A percentile compares a stretch with the other conserved stretches of the same genome.
These are phyloP conservation scores for Thuja plicata DNA, from an alignment of 83 land plant genomes.

Conservation along the genomic window DNA sequence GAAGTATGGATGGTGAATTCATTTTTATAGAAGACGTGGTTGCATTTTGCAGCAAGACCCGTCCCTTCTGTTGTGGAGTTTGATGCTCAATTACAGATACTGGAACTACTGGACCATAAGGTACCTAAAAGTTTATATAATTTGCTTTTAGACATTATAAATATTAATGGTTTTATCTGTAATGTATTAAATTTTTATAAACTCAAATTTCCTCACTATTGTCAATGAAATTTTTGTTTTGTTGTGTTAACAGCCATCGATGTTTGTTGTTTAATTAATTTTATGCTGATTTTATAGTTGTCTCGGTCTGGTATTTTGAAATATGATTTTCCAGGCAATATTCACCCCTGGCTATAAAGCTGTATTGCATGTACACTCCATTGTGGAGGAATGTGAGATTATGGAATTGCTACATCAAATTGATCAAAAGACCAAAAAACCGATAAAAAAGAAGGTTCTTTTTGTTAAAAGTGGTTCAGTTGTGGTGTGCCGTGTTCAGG, in stretches of 20 bases:
- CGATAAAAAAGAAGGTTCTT: constrained; percentile 74
- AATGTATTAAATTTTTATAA: neutral
- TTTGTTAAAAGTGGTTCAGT: constrained; percentile 95
- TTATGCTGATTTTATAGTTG: neutral
- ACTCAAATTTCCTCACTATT: neutral
- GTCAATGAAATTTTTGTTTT: neutral
- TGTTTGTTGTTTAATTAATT: neutral
- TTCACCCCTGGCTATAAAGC: constrained; percentile 99
- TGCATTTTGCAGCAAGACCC: constrained; percentile 70
- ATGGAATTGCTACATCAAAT: constrained; percentile 82
- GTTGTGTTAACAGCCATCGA: neutral
- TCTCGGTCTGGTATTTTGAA: neutral
- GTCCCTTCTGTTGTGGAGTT: constrained; percentile 77
- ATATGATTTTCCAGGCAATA: constrained; percentile 65
- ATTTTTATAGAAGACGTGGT: neutral
- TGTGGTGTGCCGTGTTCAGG: constrained; percentile 91
- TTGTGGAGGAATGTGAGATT: constrained; percentile 98
- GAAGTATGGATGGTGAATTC: neutral
- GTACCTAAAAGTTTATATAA: constrained; percentile 1
- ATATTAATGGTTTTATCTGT: neutral
- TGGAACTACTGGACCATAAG: constrained; percentile 94
- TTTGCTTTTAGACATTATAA: neutral
- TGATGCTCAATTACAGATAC: constrained; percentile 91
- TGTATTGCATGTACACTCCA: constrained; percentile 87
- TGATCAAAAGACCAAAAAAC: constrained; percentile 88